A percentile compares a stretch with the other conserved stretches of the same genome.
Evolutionary conservation across 2,329 filamentous ascomycete genomes (phyloP).

Genomic region (Purpureocillium takamizusanense): DNA sequence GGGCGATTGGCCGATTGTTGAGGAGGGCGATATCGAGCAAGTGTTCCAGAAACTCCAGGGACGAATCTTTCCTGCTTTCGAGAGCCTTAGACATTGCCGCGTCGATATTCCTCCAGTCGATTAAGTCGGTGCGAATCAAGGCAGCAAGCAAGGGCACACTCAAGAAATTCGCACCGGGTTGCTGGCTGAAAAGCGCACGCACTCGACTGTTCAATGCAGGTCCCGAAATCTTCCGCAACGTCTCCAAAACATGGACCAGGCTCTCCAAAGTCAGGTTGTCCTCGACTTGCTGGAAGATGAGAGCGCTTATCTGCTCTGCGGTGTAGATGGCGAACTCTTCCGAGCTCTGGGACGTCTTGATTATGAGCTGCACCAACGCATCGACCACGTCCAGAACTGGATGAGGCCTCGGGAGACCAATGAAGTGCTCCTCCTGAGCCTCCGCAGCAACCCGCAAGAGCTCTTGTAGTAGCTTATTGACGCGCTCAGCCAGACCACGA

Average conservation of each 20-base stretch:
- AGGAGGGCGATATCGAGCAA: conserved; percentile 73
- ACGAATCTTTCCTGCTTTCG: conserved; percentile 58
- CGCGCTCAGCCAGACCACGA: conserved; percentile 41
- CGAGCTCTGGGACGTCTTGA: conserved; percentile 52
- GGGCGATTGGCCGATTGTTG: conserved; percentile 64
- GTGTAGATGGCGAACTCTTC: conserved; percentile 52
- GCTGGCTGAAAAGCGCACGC: conserved; percentile 45
- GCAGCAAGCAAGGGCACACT: conserved; percentile 49
- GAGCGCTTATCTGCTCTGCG: conserved; percentile 48
- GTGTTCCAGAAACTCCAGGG: conserved; percentile 70
- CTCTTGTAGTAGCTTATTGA: conserved; percentile 49
- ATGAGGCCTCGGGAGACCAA: conserved; percentile 48
- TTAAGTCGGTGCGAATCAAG: conserved; percentile 48
- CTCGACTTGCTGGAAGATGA: conserved; percentile 46
- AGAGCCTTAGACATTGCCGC: conserved; percentile 66
- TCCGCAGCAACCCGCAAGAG: conserved; percentile 44
- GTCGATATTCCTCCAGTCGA: conserved; percentile 59
- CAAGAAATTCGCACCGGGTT: conserved; percentile 45
- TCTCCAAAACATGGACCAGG: conserved; percentile 52
- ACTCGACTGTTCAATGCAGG: conserved; percentile 46
- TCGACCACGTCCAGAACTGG: conserved; percentile 54
- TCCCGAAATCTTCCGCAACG: conserved; percentile 49
- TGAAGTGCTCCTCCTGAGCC: conserved; percentile 49
- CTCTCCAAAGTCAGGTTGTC: conserved; percentile 51
- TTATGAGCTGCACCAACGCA: conserved; percentile 51